Conservation (phyloP, 2,329 filamentous ascomycete genomes). For the Cordyceps farinosa region DNA sequence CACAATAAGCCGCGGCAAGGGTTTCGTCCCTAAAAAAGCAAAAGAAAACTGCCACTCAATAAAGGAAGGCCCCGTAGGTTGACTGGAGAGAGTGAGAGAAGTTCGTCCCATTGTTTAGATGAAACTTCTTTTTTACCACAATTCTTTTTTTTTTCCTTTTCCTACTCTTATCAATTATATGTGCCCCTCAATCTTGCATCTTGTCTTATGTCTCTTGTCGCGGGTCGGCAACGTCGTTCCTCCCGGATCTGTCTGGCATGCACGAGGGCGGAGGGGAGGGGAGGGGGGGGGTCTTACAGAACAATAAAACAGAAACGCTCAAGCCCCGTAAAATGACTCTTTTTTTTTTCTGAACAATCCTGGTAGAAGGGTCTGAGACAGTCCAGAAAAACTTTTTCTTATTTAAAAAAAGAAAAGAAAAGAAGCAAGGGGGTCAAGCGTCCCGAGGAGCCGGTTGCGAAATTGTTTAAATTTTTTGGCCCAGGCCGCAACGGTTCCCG, state of each 20-base stretch:
- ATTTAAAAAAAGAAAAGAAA: neutral
- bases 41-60: neutral
- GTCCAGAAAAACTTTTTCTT: neutral
- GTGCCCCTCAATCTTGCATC: constrained; percentile 5
- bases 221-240: neutral
- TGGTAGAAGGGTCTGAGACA: neutral
- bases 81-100: neutral
- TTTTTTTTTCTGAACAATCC: neutral
- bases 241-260: neutral
- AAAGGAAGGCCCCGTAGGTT: neutral
- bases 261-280: neutral
- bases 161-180: neutral
- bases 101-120: constrained; percentile 13
- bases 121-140: neutral
- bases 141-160: neutral
- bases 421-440: neutral
- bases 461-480: constrained; percentile 7
- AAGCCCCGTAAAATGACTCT: neutral
- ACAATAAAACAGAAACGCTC: constrained; percentile 16
- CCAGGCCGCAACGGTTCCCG: constrained; percentile 7
- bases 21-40: neutral
- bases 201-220: constrained; percentile 10
- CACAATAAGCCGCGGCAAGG: neutral
- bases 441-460: constrained; percentile 3
- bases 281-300: constrained; percentile 12